Conservation (phyloP, 805 yeast genomes). For the Lachancea meyersii region DNA sequence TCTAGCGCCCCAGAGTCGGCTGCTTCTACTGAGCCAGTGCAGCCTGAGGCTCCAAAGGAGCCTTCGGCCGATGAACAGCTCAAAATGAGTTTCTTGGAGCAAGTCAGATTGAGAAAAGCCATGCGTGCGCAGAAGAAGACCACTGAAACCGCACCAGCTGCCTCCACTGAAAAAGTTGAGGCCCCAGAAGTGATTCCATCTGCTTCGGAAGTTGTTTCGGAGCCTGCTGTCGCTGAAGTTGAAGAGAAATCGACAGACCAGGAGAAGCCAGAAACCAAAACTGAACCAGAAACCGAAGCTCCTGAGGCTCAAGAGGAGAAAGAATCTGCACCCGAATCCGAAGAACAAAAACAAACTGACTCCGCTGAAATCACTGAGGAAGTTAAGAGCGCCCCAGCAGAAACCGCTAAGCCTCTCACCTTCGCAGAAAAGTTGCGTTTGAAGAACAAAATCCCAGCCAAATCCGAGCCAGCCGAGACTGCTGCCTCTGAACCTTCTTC, state of each 20-base stretch:
- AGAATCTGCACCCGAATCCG: not conserved
- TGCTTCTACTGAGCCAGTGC: constrained; percentile 14
- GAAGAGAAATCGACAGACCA: not conserved
- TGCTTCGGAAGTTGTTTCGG: not conserved
- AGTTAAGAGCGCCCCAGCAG: constrained; percentile 8
- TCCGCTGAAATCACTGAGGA: not conserved
- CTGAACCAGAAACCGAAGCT: not conserved
- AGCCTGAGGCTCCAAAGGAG: not conserved
- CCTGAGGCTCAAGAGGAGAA: not conserved
- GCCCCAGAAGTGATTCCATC: not conserved
- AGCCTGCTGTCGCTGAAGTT: not conserved
- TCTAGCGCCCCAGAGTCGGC: constrained; percentile 1
- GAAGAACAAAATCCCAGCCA: constrained; percentile 16
- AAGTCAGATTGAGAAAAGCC: constrained; percentile 27
- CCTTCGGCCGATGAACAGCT: not conserved
- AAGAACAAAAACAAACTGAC: not conserved
- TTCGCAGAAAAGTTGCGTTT: constrained; percentile 25
- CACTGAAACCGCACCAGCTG: constrained; percentile 1
- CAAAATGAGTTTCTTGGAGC: constrained; percentile 27
- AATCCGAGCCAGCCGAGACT: constrained; percentile 15
- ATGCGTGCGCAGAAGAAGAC: constrained; percentile 25
- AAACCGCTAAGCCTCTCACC: constrained; percentile 14
- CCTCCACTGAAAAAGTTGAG: not conserved
- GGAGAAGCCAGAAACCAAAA: not conserved
- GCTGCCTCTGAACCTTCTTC: constrained; percentile 6